A percentile compares a stretch with the other conserved stretches of the same genome.
Conservation (phyloP, 176 grass and related monocot genomes). For the Rhipidocladum racemiflorum region DNA sequence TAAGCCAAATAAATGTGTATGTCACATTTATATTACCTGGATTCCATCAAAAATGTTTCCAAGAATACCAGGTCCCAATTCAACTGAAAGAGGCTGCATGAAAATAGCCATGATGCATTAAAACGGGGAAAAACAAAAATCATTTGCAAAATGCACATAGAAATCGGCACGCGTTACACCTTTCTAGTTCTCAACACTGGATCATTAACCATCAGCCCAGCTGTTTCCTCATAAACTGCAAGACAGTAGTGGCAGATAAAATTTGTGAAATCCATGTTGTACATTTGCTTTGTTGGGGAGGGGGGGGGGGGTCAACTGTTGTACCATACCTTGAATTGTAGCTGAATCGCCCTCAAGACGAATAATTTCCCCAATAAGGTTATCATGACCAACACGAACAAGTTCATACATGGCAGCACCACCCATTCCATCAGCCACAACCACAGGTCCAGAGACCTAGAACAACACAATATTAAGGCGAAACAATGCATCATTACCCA, state of each 20-base stretch:
- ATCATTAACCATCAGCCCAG: constrained; percentile 82
- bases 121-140: neutral
- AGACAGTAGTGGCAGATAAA: constrained; percentile 6
- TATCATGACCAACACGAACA: constrained; percentile 81
- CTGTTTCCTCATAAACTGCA: constrained; percentile 88
- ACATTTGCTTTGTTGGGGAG: no score
- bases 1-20: neutral
- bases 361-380: constrained; percentile 84
- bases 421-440: constrained; percentile 89
- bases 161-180: constrained; percentile 20
- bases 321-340: constrained; percentile 59
- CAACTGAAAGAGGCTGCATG: constrained; percentile 72
- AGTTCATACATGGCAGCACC: constrained; percentile 87
- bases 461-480: neutral
- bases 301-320: neutral
- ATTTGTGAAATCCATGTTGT: neutral
- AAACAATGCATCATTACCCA: neutral
- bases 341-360: constrained; percentile 86
- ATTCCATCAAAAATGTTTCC: constrained; percentile 89
- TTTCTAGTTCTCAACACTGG: constrained; percentile 72
- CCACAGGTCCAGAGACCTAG: constrained; percentile 80
- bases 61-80: constrained; percentile 80
- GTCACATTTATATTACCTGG: constrained; percentile 45
- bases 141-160: neutral
- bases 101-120: neutral